Evolutionary conservation across 257 asterid genomes (phyloP), one percentile per base, ranked within the genome.

Genomic region (Penstemon newberryi): DNA sequence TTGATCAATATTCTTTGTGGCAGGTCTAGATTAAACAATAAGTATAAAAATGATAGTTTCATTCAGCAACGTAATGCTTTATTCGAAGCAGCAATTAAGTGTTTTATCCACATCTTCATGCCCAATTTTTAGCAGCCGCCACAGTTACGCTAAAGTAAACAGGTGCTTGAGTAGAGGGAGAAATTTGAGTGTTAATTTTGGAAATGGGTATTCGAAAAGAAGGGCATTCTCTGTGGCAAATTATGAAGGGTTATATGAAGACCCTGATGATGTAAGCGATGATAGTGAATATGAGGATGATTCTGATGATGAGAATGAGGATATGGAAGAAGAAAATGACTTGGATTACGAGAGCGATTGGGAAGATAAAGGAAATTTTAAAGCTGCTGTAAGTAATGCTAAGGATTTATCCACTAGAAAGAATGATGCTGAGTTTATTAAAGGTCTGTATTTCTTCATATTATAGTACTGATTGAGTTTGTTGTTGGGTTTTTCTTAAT

Each of bases 281-380:
- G 88, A 78, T 55, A 87, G 91, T 56, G 98, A 83, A 36, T 68
- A 63, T 46, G 92, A 89, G 36, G 86, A 84, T 25, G 87, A 79
- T 0, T 50, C 56, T 0, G 82, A 79, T 1, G 87, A 78, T 36
- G 90, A 79, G 33, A 77, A 70, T 0, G 89, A 68, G 43, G 85
- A 80, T 37, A 33, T 4, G 60, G 85, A 82, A 57, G 95, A 82
- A 46, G 95, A 82, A 46, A 80, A 80, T 73, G 89, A 85, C 67
- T 80, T 73, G 87, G 91, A 81, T 77, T 86, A 83, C 56, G 87
- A 86, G 68, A 92, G 96, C 73, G 96, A 84, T 15, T 84, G 85
- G 89, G 96, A 92, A 73, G 72, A 73, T 57, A 80, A 39, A 57
- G 76, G 45, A 15, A 74, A 66, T 52, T 71, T 67, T 42, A 64